Conservation (phyloP, 2,329 filamentous ascomycete genomes). For the Botrytis porri region DNA sequence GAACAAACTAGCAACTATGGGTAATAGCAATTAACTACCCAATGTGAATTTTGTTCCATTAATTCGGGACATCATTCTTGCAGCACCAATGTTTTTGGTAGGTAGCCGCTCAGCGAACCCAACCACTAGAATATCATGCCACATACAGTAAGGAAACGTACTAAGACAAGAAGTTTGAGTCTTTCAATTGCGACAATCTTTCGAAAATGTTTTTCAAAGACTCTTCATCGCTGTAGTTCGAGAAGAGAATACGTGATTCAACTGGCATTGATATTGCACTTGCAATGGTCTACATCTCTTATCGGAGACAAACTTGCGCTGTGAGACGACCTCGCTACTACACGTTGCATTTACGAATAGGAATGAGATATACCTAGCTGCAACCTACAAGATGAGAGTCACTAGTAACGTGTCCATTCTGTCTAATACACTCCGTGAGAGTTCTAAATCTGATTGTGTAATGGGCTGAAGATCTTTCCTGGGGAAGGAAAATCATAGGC, state of each 20-base stretch:
- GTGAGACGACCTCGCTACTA: not conserved
- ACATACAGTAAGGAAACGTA: not conserved
- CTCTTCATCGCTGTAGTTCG: not conserved
- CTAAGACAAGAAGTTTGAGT: not conserved
- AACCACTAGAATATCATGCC: not conserved
- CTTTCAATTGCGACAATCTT: not conserved
- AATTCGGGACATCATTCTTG: not conserved
- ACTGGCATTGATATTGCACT: not conserved
- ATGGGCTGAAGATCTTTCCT: no score
- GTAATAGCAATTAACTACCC: not conserved
- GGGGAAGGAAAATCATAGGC: not conserved
- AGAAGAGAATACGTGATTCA: not conserved
- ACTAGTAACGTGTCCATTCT: not conserved
- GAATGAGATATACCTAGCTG: not conserved
- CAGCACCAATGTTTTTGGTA: not conserved
- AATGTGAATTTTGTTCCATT: not conserved
- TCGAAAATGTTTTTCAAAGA: not conserved
- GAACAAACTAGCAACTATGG: not conserved
- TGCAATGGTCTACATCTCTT: not conserved
- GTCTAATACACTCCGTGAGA: not conserved
- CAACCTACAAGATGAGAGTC: not conserved
- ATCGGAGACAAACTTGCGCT: not conserved
- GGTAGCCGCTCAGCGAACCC: no score
- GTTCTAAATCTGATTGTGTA: not conserved
- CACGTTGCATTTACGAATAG: fast-evolving